Evolutionary conservation across 352 stramenopile genomes (phyloP), one percentile per base, ranked within the genome.

Genomic region (Pythium rishiriense): DNA sequence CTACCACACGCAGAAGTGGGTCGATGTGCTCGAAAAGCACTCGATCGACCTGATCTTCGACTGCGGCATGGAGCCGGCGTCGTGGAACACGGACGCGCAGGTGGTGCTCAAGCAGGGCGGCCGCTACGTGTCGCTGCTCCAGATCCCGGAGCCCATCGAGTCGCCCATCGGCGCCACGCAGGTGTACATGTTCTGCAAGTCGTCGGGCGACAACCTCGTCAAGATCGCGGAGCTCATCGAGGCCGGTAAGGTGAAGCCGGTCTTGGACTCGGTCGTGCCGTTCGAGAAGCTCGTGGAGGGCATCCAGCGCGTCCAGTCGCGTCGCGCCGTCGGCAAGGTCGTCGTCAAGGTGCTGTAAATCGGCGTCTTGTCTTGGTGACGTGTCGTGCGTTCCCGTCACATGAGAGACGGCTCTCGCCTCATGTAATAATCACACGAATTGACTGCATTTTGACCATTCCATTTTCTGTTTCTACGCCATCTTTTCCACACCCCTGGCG

Each of bases 231-330:
- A 70, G 43, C 68, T 81, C 15, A 66, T 92, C 9, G 63, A 87
- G 48, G 59, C n/a, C 14, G 70, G 72, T 8, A 72, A 80, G 53
- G 31, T 81, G 3, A 76, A 79, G 39, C 53, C 72, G 26, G 46
- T 70, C 2, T 74, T 87, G 3, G 72, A 81, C 54, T 70, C 68
- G 37, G 64, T 83, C 4, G 75, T 85, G 52, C 60, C 69, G 48
- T 81, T 93, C 24, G 69, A 87, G 42, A 74, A 78, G 43, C 54
- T 77, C 3, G 17, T 73, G 9, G 79, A 87, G 3, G 84, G 67
- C 47, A 73, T 86, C 25, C 47, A 58, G 17, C 70, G 75, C 26
- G 65, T 85, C 0, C 83, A 88, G 71, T 67, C 56, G 5, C 63
- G 72, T 42, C 79, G 78, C 21, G 75, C 78, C 0, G 69, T 72